These are phyloP conservation scores for Massarina eburnea DNA, from an alignment of 2,329 filamentous ascomycete genomes.

Conservation along the genomic window DNA sequence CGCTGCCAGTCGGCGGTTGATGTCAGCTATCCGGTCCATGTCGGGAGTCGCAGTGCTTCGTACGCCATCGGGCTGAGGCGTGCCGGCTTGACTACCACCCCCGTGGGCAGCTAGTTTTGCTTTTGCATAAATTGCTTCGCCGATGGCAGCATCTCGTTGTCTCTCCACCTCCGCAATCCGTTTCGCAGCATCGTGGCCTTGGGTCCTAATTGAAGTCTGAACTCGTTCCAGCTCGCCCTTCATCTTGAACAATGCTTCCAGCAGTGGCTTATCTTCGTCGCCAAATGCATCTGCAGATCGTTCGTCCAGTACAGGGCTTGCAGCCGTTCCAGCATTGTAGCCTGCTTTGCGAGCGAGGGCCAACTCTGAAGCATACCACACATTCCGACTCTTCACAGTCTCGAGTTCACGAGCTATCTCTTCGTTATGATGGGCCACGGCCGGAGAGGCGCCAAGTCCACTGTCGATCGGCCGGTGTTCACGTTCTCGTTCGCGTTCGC, in stretches of 20 bases:
- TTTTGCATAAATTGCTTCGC: conserved; percentile 92
- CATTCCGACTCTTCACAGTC: conserved; percentile 79
- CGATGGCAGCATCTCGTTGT: conserved; percentile 90
- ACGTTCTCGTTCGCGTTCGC: conserved; percentile 31
- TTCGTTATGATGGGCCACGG: conserved; percentile 65
- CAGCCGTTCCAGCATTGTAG: conserved; percentile 72
- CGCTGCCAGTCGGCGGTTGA: conserved; percentile 79
- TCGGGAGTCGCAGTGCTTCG: conserved; percentile 62
- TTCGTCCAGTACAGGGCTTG: conserved; percentile 74
- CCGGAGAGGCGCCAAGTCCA: conserved; percentile 62
- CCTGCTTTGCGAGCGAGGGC: conserved; percentile 89
- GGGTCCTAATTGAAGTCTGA: conserved; percentile 84
- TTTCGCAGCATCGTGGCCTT: conserved; percentile 80
- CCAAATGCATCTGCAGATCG: conserved; percentile 77
- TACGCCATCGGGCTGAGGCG: conserved; percentile 56
- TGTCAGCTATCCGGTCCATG: conserved; percentile 70
- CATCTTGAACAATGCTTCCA: conserved; percentile 92
- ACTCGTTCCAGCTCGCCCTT: conserved; percentile 85
- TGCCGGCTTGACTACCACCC: conserved; percentile 63
- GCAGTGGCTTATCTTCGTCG: conserved; percentile 87
- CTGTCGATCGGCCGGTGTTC: conserved; percentile 57
- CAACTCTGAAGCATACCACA: conserved; percentile 95
- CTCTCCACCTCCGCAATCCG: conserved; percentile 92
- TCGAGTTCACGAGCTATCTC: conserved; percentile 86
- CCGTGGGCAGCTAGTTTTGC: conserved; percentile 85